phyloP scores from a whole-genome alignment of 2,329 filamentous ascomycete genomes.

The Penicillium sp. region DNA sequence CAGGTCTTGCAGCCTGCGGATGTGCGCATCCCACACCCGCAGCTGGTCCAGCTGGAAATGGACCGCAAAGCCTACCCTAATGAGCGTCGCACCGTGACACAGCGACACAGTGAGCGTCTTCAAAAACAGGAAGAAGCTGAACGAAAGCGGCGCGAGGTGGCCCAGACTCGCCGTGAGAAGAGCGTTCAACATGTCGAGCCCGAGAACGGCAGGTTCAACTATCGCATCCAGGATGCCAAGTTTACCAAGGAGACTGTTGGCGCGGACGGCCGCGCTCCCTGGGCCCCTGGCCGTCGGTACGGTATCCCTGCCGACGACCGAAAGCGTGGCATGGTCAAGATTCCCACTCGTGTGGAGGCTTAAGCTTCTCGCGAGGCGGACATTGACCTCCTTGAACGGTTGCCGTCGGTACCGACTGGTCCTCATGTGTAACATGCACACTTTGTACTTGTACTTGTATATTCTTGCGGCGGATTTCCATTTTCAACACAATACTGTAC shows the following conservation, averaged over 20 bases:
- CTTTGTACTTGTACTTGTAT: constrained; percentile 22
- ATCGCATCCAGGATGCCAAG: constrained; percentile 51
- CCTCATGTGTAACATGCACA: constrained; percentile 2
- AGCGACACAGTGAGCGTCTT: constrained; percentile 42
- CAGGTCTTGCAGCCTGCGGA: constrained; percentile 56
- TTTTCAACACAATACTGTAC: constrained; percentile 16
- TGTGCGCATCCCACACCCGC: constrained; percentile 58
- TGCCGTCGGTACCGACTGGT: neutral
- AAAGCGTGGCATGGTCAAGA: constrained; percentile 59
- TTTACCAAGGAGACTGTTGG: constrained; percentile 53
- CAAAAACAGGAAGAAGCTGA: constrained; percentile 36
- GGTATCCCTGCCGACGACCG: constrained; percentile 57
- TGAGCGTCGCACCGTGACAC: constrained; percentile 27
- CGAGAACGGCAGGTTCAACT: constrained; percentile 51
- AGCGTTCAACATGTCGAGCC: constrained; percentile 40
- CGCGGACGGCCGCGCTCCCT: constrained; percentile 47
- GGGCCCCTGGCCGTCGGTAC: constrained; percentile 55
- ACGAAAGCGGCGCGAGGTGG: constrained; percentile 34
- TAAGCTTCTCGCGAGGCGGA: constrained; percentile 16
- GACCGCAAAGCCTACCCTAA: constrained; percentile 36
- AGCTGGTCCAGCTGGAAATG: constrained; percentile 48
- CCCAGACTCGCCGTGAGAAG: constrained; percentile 40
- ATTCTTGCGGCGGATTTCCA: constrained; percentile 11
- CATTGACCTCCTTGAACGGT: neutral
- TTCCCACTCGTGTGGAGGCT: constrained; percentile 54